Percentiles rank a stretch among this genome's conserved stretches.
These are phyloP conservation scores for Lophium mytilinum DNA, from an alignment of 495 filamentous ascomycete genomes.

Conservation along the genomic window DNA sequence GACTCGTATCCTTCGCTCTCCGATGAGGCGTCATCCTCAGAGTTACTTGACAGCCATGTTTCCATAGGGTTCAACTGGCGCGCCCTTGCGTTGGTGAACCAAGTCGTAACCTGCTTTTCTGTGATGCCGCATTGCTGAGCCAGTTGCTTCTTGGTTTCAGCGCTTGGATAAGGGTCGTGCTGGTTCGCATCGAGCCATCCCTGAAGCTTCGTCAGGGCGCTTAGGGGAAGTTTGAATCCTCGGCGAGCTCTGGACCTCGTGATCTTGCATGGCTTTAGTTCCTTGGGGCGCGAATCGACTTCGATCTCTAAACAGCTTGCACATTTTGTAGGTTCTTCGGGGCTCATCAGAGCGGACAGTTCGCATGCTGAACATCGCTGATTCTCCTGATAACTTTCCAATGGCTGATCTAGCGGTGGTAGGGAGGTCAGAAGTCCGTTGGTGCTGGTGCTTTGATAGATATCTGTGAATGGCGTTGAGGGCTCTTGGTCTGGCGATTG, in stretches of 20 bases:
- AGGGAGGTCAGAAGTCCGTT: too few species aligned
- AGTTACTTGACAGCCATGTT: slow-evolving; percentile 8
- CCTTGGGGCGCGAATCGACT: background rate
- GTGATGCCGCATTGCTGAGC: slow-evolving; percentile 21
- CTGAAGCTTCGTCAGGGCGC: slow-evolving; percentile 17
- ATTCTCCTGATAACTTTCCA: background rate
- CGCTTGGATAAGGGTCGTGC: slow-evolving; percentile 19
- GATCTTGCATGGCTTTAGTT: slow-evolving; percentile 2
- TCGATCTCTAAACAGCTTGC: background rate
- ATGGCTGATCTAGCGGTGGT: background rate
- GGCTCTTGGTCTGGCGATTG: too few species aligned
- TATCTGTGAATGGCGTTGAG: too few species aligned
- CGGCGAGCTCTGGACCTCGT: slow-evolving; percentile 18
- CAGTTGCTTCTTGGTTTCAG: slow-evolving; percentile 12
- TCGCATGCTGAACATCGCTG: slow-evolving; percentile 22
- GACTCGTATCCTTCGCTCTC: slow-evolving; percentile 8
- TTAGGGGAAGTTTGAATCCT: slow-evolving; percentile 16
- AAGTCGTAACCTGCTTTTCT: slow-evolving; percentile 22
- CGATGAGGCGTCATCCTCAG: slow-evolving; percentile 14
- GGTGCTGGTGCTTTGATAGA: background rate
- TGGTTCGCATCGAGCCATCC: slow-evolving; percentile 19
- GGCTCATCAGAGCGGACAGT: slow-evolving; percentile 15
- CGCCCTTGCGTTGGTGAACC: slow-evolving; percentile 21
- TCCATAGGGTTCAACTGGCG: slow-evolving; percentile 21
- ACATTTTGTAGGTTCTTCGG: slow-evolving; percentile 1